These are phyloP conservation scores for Gossypium longicalyx DNA, from an alignment of 345 rosid species.

Conservation along the genomic window DNA sequence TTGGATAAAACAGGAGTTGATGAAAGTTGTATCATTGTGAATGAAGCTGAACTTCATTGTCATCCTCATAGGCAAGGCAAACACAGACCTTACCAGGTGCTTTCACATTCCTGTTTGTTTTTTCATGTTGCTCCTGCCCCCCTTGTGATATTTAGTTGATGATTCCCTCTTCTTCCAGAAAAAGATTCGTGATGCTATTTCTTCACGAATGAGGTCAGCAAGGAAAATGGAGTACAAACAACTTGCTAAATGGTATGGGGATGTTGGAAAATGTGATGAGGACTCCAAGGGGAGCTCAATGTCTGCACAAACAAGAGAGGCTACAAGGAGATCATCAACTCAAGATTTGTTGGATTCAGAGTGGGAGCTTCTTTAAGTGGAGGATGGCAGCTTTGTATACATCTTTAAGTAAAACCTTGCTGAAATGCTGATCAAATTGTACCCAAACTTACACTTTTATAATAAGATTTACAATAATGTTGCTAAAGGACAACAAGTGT, in stretches of 20 bases:
- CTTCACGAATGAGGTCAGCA: conserved; percentile 48
- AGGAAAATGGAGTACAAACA: conserved; percentile 61
- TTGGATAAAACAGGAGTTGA: conserved; percentile 36
- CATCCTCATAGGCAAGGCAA: conserved; percentile 33
- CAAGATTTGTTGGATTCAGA: conserved; percentile 44
- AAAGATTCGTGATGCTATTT: conserved; percentile 51
- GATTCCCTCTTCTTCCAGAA: conserved; percentile 29
- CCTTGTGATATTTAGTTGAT: background rate
- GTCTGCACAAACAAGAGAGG: conserved; percentile 24
- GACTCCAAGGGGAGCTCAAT: conserved; percentile 17
- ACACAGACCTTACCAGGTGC: conserved; percentile 59
- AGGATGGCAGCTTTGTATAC: background rate
- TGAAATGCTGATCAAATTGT: too few relatives aligned
- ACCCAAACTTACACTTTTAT: too few relatives aligned
- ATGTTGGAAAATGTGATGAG: conserved; percentile 21
- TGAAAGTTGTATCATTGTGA: conserved; percentile 62
- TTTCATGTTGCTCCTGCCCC: background rate
- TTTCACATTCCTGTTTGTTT: background rate
- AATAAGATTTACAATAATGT: too few relatives aligned
- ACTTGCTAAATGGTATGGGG: conserved; percentile 38
- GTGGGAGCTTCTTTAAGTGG: conserved; percentile 62
- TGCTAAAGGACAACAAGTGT: too few relatives aligned
- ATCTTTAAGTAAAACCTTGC: background rate
- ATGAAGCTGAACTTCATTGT: conserved; percentile 40
- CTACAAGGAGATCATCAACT: conserved; percentile 16